Percentiles rank a stretch among this genome's conserved stretches.
These are phyloP conservation scores for Olyra latifolia DNA, from an alignment of 176 grass and related monocot species.

Conservation along the genomic window DNA sequence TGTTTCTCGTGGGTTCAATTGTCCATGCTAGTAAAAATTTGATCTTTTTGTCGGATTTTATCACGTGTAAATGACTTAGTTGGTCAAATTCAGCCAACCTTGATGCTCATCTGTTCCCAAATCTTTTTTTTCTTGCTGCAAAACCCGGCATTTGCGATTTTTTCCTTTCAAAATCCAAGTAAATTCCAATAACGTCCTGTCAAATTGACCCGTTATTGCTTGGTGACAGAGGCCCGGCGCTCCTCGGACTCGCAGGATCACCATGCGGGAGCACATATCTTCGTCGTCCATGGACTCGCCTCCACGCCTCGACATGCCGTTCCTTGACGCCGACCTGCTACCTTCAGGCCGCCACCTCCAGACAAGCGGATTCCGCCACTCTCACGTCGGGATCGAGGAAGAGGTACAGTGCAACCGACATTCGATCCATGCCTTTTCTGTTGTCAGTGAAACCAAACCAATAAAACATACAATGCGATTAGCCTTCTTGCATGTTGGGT, in stretches of 20 bases:
- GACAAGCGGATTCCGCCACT: constrained; percentile 29
- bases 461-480: background rate
- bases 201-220: constrained; percentile 13
- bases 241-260: constrained; percentile 44
- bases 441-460: background rate
- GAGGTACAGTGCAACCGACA: constrained; percentile 45
- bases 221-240: constrained; percentile 32
- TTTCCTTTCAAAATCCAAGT: constrained; percentile 34
- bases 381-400: constrained; percentile 54
- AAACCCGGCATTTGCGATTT: background rate
- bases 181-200: background rate
- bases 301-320: constrained; percentile 40
- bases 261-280: constrained; percentile 64
- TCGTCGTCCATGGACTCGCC: constrained; percentile 55
- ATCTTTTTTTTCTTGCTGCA: background rate
- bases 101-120: background rate
- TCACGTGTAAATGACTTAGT: background rate
- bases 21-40: background rate
- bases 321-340: constrained; percentile 31
- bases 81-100: background rate
- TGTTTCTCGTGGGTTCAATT: background rate
- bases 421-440: background rate
- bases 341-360: constrained; percentile 40
- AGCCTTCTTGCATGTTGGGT: background rate
- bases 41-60: background rate